Conservation (phyloP, 495 filamentous ascomycete genomes). For the Pseudevernia furfuracea region DNA sequence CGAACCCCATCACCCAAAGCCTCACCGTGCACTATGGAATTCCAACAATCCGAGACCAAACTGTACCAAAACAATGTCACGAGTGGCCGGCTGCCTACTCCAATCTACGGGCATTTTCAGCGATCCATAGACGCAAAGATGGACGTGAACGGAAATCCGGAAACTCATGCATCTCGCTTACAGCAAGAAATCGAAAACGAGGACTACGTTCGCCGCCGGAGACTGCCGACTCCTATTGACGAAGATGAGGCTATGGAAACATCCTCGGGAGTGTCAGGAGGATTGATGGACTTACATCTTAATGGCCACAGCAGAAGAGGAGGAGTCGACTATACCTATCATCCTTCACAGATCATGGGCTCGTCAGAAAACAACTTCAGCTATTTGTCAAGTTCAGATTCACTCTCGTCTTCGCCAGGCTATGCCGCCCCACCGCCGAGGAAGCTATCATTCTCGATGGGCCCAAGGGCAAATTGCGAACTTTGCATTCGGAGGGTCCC, state of each 20-base stretch:
- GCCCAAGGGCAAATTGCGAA: conserved; percentile 77
- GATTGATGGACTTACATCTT: conserved; percentile 14
- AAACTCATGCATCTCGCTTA: conserved; percentile 18
- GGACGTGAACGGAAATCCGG: conserved; percentile 22
- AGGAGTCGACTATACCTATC: conserved; percentile 31
- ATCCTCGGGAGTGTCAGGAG: conserved; percentile 18
- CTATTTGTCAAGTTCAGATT: not conserved
- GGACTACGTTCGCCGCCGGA: conserved; percentile 43
- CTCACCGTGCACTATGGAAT: conserved; percentile 30
- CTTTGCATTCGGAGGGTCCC: conserved; percentile 74
- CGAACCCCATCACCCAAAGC: conserved; percentile 22
- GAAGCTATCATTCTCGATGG: conserved; percentile 70
- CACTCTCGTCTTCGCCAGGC: conserved; percentile 20
- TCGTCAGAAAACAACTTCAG: not conserved
- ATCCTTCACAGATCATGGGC: conserved; percentile 24
- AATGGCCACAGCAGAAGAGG: conserved; percentile 31
- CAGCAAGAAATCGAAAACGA: conserved; percentile 31
- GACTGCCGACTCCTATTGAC: conserved; percentile 64
- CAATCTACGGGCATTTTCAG: conserved; percentile 34
- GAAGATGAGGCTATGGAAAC: conserved; percentile 52
- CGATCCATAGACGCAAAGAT: conserved; percentile 28
- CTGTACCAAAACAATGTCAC: conserved; percentile 22
- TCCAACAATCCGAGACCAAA: conserved; percentile 19
- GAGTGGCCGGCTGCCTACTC: conserved; percentile 36
- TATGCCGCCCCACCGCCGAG: conserved; percentile 31